Percentiles rank a stretch among this genome's conserved stretches.
These are phyloP conservation scores for Suillus tomentosus DNA, from an alignment of 768 basidiomycete genomes.

Conservation along the genomic window DNA sequence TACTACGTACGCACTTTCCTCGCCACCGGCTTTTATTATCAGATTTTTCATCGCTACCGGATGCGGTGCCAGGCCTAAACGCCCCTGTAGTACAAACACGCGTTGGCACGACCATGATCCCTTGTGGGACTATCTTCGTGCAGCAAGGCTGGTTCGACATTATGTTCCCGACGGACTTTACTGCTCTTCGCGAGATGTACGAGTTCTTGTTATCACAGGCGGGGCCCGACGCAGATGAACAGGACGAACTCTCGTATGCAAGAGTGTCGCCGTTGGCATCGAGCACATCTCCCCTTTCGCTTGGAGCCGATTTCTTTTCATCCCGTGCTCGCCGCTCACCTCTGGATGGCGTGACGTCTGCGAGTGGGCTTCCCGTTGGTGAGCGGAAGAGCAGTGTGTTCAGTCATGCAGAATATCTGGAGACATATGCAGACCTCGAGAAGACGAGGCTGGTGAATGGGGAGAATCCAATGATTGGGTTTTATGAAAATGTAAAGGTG, in stretches of 20 bases:
- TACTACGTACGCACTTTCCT: constrained; percentile 83
- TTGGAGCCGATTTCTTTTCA: constrained; percentile 72
- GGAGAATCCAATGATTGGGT: constrained; percentile 86
- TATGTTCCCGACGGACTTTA: constrained; percentile 95
- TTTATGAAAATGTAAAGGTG: constrained; percentile 93
- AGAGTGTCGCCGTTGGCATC: constrained; percentile 56
- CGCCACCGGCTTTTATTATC: constrained; percentile 92
- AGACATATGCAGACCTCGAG: constrained; percentile 75
- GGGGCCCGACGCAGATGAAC: constrained; percentile 25
- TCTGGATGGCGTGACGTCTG: constrained; percentile 69
- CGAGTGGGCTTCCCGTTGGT: constrained; percentile 77
- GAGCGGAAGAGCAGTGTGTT: constrained; percentile 84
- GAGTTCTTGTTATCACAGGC: constrained; percentile 71
- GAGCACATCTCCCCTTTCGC: constrained; percentile 49
- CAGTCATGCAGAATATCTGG: constrained; percentile 86
- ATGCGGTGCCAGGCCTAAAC: constrained; percentile 64
- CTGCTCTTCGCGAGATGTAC: constrained; percentile 85
- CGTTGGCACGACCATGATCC: constrained; percentile 80
- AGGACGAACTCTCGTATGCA: constrained; percentile 27
- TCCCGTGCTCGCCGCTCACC: constrained; percentile 56
- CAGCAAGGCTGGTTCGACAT: constrained; percentile 98
- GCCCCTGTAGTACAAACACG: constrained; percentile 97
- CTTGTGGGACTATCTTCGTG: constrained; percentile 89
- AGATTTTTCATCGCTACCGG: constrained; percentile 88
- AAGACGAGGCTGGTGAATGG: constrained; percentile 76